Percentiles rank a stretch among this genome's conserved stretches.
These are phyloP conservation scores for Effrenium voratum DNA, from an alignment of 73 alveolate species.

Conservation along the genomic window DNA sequence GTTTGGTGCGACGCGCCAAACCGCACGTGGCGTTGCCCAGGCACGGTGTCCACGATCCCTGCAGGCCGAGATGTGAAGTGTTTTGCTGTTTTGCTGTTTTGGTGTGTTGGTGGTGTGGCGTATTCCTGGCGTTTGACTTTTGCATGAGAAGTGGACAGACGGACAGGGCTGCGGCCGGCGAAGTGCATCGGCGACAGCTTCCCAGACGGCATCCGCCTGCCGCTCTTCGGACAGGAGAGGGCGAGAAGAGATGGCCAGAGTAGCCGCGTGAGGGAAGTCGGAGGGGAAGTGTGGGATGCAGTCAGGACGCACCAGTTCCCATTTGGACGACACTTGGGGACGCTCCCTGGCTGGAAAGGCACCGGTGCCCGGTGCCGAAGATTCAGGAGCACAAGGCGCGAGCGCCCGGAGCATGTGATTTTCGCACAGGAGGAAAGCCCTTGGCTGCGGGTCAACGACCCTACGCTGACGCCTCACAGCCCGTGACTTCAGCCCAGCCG, in stretches of 20 bases:
- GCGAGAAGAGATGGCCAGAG: neutral
- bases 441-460: neutral
- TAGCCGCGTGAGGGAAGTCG: neutral
- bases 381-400: neutral
- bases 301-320: constrained; percentile 58
- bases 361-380: constrained; percentile 22
- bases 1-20: neutral
- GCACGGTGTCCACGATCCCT: constrained; percentile 46
- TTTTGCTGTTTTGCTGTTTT: neutral
- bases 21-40: neutral
- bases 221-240: constrained; percentile 60
- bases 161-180: constrained; percentile 63
- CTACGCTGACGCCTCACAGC: neutral
- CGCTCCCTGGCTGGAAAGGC: constrained; percentile 69
- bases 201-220: constrained; percentile 68
- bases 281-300: neutral
- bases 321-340: constrained; percentile 66
- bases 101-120: neutral
- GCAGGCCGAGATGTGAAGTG: neutral
- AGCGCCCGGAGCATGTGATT: neutral
- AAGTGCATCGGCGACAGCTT: constrained; percentile 87
- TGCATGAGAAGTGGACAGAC: too few species aligned
- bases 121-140: too few species aligned
- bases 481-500: neutral
- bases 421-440: neutral